These are phyloP conservation scores for Ramichloridium luteum DNA, from an alignment of 2,329 filamentous ascomycete genomes.

Conservation along the genomic window DNA sequence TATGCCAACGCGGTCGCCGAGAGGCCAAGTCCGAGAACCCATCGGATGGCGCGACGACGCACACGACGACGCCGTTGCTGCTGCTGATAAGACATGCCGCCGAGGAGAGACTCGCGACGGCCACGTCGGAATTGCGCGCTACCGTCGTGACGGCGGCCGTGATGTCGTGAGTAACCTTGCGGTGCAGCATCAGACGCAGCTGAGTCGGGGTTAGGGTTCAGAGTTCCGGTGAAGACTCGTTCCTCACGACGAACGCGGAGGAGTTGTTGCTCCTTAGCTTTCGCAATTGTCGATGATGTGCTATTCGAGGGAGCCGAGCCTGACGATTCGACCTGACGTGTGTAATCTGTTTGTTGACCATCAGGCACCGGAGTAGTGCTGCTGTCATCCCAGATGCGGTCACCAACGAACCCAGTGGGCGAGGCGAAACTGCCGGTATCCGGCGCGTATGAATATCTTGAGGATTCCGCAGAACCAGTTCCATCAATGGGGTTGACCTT, in stretches of 20 bases:
- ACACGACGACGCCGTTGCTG: constrained; percentile 20
- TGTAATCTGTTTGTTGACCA: constrained; percentile 8
- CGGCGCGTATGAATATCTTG: too few relatives aligned
- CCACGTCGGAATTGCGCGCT: too few relatives aligned
- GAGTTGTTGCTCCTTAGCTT: constrained; percentile 31
- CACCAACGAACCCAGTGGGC: constrained; percentile 48
- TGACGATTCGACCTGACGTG: neutral
- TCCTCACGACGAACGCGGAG: constrained; percentile 36
- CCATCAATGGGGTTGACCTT: constrained; percentile 46
- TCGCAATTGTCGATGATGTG: constrained; percentile 22
- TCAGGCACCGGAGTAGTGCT: constrained; percentile 26
- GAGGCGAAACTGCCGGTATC: constrained; percentile 48
- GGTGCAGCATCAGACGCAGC: constrained; percentile 25
- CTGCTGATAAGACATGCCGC: too few relatives aligned
- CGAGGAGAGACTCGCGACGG: too few relatives aligned
- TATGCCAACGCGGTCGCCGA: constrained; percentile 47
- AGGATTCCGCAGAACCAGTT: constrained; percentile 22
- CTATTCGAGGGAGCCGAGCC: constrained; percentile 15
- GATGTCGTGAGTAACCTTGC: constrained; percentile 5
- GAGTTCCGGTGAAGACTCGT: constrained; percentile 36
- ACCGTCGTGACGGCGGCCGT: constrained; percentile 2
- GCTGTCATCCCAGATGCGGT: constrained; percentile 36
- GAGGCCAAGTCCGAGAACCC: constrained; percentile 41
- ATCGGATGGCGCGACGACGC: constrained; percentile 22
- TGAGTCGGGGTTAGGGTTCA: too few relatives aligned